Percentiles rank a stretch among this genome's conserved stretches.
Evolutionary conservation across 2,329 filamentous ascomycete species (phyloP).

Genomic region (Didymella sp.): DNA sequence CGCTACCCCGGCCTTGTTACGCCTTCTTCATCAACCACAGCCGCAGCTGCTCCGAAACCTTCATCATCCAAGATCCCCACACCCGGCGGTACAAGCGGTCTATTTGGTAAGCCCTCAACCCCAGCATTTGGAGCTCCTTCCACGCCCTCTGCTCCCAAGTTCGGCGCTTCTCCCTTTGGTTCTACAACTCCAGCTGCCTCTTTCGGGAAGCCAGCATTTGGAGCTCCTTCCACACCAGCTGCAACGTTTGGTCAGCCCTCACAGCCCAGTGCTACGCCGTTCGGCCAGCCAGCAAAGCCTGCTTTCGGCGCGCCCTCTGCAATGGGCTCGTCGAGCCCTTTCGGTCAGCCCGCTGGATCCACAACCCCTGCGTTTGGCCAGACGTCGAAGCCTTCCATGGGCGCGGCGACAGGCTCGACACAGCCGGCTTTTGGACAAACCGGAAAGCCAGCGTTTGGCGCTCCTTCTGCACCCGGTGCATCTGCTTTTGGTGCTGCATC

Average conservation of each 20-base stretch:
- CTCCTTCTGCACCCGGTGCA: constrained; percentile 34
- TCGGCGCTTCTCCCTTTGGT: constrained; percentile 30
- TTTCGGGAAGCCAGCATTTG: constrained; percentile 9
- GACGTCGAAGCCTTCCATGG: constrained; percentile 24
- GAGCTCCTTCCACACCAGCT: constrained; percentile 17
- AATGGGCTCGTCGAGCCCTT: constrained; percentile 25
- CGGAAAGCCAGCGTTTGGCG: constrained; percentile 23
- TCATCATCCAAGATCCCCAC: constrained; percentile 23
- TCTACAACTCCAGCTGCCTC: constrained; percentile 12
- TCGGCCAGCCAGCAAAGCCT: constrained; percentile 32
- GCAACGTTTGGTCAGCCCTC: constrained; percentile 23
- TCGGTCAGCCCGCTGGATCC: constrained; percentile 33
- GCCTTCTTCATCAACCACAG: constrained; percentile 24
- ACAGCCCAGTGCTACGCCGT: constrained; percentile 18
- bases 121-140: constrained; percentile 39
- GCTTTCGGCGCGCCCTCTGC: constrained; percentile 37
- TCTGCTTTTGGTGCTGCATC: constrained; percentile 38
- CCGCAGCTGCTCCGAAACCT: constrained; percentile 26
- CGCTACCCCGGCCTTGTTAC: constrained; percentile 73
- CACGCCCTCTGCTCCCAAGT: constrained; percentile 24
- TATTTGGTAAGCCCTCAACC: constrained; percentile 21
- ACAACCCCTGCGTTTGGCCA: constrained; percentile 39
- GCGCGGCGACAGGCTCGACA: constrained; percentile 13
- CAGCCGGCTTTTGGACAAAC: constrained; percentile 20
- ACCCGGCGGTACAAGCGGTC: constrained; percentile 9